phyloP scores from a whole-genome alignment of 805 yeast genomes.

The Candida insectorum region DNA sequence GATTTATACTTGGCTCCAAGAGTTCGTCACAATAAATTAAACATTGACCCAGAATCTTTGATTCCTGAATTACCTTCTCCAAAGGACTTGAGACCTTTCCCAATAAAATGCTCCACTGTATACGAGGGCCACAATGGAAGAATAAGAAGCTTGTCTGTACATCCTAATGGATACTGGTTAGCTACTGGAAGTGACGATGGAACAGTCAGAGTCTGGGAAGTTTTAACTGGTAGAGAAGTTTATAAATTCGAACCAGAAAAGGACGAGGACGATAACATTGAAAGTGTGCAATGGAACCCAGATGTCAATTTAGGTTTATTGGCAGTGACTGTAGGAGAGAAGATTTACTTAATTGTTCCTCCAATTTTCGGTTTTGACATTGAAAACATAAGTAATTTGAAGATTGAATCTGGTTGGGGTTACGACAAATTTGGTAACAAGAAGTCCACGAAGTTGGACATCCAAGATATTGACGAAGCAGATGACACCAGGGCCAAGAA shows the following conservation, averaged over 20 bases:
- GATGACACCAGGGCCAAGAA: conserved; percentile 34
- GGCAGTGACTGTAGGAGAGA: conserved; percentile 82
- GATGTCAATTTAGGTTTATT: conserved; percentile 67
- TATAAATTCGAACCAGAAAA: conserved; percentile 46
- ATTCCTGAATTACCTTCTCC: conserved; percentile 97
- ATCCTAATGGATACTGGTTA: conserved; percentile 88
- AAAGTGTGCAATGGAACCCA: conserved; percentile 88
- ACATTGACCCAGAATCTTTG: conserved; percentile 93
- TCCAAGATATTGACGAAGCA: conserved; percentile 39
- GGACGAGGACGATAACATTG: conserved; percentile 70
- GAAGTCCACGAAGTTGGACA: conserved; percentile 33
- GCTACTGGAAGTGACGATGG: conserved; percentile 99
- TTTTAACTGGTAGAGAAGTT: conserved; percentile 90
- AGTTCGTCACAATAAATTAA: conserved; percentile 82
- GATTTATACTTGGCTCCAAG: conserved; percentile 96
- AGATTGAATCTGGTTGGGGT: conserved; percentile 90
- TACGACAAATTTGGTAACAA: conserved; percentile 62
- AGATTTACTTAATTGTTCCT: conserved; percentile 75
- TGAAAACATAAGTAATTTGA: conserved; percentile 75
- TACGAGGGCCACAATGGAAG: conserved; percentile 82
- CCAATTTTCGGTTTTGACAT: conserved; percentile 86
- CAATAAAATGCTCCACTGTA: conserved; percentile 80
- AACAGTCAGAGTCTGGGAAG: conserved; percentile 94
- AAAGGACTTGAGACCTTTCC: conserved; percentile 94
- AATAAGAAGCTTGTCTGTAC: conserved; percentile 77